Conservation (phyloP, 2,329 filamentous ascomycete genomes). For the Aspergillus brunneoviolaceus region DNA sequence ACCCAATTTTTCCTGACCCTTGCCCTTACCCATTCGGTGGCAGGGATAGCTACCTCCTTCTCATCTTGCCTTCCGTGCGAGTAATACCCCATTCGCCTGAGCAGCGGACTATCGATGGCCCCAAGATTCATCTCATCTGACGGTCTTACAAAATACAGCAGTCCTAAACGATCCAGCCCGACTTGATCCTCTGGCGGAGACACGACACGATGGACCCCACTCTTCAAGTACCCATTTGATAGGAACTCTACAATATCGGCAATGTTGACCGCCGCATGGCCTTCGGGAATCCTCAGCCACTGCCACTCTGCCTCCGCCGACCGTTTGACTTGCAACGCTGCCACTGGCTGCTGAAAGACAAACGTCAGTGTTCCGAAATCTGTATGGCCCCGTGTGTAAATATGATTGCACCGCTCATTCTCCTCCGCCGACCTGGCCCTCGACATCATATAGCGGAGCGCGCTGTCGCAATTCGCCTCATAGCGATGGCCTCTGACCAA, state of each 20-base stretch:
- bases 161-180: conserved; percentile 36
- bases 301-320: conserved; percentile 49
- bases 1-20: conserved; percentile 33
- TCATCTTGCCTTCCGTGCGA: conserved; percentile 6
- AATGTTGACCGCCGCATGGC: conserved; percentile 52
- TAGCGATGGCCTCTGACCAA: conserved; percentile 58
- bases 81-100: conserved; percentile 33
- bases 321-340: conserved; percentile 55
- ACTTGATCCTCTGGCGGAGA: conserved; percentile 48
- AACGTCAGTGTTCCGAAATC: conserved; percentile 58
- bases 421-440: conserved; percentile 49
- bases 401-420: conserved; percentile 43
- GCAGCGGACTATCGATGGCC: conserved; percentile 29
- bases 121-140: conserved; percentile 31
- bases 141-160: conserved; percentile 49
- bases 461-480: conserved; percentile 56
- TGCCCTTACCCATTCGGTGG: conserved; percentile 26
- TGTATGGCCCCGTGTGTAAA: conserved; percentile 54
- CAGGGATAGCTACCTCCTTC: conserved; percentile 16
- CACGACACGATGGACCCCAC: conserved; percentile 48
- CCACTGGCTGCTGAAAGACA: conserved; percentile 58
- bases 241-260: conserved; percentile 50
- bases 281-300: conserved; percentile 49
- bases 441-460: conserved; percentile 62
- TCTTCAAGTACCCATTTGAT: conserved; percentile 51